A percentile compares a stretch with the other conserved stretches of the same genome.
These are phyloP conservation scores for Candida endomychidarum DNA, from an alignment of 805 yeast species.

Conservation along the genomic window DNA sequence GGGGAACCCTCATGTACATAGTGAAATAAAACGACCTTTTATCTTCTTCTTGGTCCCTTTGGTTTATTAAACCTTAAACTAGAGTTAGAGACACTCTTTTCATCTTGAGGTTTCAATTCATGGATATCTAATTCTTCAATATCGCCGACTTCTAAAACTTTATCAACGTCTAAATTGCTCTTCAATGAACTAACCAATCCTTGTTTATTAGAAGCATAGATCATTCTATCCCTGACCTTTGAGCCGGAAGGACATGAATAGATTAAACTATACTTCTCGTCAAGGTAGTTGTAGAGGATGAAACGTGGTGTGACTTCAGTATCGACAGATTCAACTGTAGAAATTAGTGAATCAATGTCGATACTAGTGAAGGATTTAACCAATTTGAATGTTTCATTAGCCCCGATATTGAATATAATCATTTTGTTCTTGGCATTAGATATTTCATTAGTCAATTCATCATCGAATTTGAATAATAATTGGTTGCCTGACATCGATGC, in stretches of 20 bases:
- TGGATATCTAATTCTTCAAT: constrained; percentile 62
- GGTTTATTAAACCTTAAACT: constrained; percentile 54
- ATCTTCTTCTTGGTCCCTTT: constrained; percentile 62
- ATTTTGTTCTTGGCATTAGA: constrained; percentile 25
- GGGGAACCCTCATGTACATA: neutral
- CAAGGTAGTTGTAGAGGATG: constrained; percentile 48
- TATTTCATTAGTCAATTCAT: constrained; percentile 26
- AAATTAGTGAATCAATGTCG: constrained; percentile 20
- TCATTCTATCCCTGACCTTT: constrained; percentile 86
- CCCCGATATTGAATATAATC: constrained; percentile 52
- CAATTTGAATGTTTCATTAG: constrained; percentile 41
- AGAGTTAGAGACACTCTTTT: constrained; percentile 12
- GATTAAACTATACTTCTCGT: constrained; percentile 53
- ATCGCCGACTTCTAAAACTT: constrained; percentile 70
- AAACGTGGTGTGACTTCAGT: constrained; percentile 45
- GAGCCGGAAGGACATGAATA: constrained; percentile 91
- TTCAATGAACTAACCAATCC: constrained; percentile 57
- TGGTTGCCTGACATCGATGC: constrained; percentile 31
- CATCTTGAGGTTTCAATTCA: constrained; percentile 31
- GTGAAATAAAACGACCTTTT: constrained; percentile 3
- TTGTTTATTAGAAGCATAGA: constrained; percentile 79
- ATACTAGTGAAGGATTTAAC: constrained; percentile 22
- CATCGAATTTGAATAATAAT: constrained; percentile 27
- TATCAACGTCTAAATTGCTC: constrained; percentile 37
- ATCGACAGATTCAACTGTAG: constrained; percentile 16